Base-by-base conservation (phyloP, 2,329 filamentous ascomycete species). In the Fusarium illudens region DNA sequence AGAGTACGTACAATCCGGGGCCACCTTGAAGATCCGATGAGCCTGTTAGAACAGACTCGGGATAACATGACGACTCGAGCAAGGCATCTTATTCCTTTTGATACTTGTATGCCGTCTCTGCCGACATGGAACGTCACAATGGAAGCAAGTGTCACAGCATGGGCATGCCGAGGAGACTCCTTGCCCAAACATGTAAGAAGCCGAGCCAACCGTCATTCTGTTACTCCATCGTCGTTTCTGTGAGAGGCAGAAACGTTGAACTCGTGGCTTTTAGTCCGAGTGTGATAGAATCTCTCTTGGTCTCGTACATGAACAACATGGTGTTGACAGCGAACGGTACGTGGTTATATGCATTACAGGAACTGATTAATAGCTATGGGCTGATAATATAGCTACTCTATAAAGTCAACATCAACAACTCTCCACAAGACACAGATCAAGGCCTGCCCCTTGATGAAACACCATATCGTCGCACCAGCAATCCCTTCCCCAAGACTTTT, bases 111-210 rank as follows among this genome's bases (percentile, higher is more conserved):
- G 15, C 4, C 10, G 39, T 10, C 25, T 22, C 39, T 46, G 39
- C 39, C 22, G 22, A 17, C 22, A 27, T 46, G 15, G 9, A 46
- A 27, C 39, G 4, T 13, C 39, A 12, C 15, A 46, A 27, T 17
- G 6, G 39, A 22, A 27, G 42, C 60, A 65, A 62, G 65, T 62
- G 32, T 22, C 29, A 54, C 65, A 42, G 4, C 52, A 29, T 46
- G 27, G 22, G 33, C n/a, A 44, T 55, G 52, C 52, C 52, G 52
- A 55, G 37, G 30, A 49, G 44, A 27, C 36, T 22, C 19, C 51
- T 17, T 17, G 25, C 30, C 27, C 34, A 20, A 39, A 54, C 51
- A 54, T 54, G 51, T 44, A 22, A 25, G 19, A 39, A 33, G 51
- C 33, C 36, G 27, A 20, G 12, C 39, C 17, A 42, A 13, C 15